Conservation (phyloP, 768 basidiomycete genomes). For the Hemileccinum impolitum region DNA sequence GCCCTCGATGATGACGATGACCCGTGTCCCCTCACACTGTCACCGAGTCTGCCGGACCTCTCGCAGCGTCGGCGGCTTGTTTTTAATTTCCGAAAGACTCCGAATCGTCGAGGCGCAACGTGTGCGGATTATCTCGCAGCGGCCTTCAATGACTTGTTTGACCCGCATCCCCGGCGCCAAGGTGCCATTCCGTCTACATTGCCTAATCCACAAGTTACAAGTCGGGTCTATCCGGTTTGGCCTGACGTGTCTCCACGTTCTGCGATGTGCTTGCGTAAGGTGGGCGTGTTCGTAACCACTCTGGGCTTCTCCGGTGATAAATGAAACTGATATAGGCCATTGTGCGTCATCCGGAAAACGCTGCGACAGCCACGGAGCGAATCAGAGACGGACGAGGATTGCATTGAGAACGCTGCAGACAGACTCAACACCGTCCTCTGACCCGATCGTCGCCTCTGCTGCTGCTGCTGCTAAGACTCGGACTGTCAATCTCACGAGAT, state of each 20-base stretch:
- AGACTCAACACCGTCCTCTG: too few relatives aligned
- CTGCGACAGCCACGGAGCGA: constrained; percentile 22
- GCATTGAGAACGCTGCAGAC: constrained; percentile 15
- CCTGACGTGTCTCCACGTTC: constrained; percentile 1
- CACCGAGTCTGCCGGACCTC: neutral
- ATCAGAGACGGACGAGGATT: constrained; percentile 24
- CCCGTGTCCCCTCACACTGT: neutral
- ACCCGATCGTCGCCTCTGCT: too few relatives aligned
- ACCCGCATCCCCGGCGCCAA: constrained; percentile 1
- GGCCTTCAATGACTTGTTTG: too few relatives aligned
- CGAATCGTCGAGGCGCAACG: neutral
- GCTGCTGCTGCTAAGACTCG: too few relatives aligned
- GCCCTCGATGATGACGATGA: neutral
- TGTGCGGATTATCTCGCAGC: too few relatives aligned
- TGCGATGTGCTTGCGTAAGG: constrained; percentile 14
- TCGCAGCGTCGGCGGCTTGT: constrained; percentile 11
- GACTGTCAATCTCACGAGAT: constrained; percentile 10
- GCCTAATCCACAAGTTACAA: neutral
- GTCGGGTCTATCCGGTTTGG: constrained; percentile 9
- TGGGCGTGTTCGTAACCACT: constrained; percentile 21
- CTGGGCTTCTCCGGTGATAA: constrained; percentile 21
- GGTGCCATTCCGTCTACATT: neutral
- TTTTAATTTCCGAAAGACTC: constrained; percentile 26
- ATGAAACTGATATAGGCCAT: constrained; percentile 22
- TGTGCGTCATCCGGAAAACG: constrained; percentile 11